Evolutionary conservation across 768 basidiomycete genomes (phyloP).

Genomic region (Coprinopsis sp.): DNA sequence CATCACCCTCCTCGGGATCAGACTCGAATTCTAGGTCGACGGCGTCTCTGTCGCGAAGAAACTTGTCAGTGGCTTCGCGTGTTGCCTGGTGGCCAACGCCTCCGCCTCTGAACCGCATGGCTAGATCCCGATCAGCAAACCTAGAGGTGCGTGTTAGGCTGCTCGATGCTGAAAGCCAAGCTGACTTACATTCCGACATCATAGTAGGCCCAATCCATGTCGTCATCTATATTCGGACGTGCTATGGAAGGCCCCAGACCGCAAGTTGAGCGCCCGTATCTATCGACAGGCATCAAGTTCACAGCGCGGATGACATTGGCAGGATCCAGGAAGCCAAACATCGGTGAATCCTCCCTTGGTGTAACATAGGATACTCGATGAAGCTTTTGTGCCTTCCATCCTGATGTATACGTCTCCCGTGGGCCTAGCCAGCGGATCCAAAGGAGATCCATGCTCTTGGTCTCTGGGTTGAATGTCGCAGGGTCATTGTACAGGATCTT

Average conservation of each 20-base stretch:
- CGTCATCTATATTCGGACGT: conserved; percentile 5
- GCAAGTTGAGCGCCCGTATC: conserved; percentile 14
- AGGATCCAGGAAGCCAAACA: conserved; percentile 48
- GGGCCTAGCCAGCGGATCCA: conserved; percentile 22
- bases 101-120: no score
- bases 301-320: conserved; percentile 29
- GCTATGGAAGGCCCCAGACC: conserved; percentile 14
- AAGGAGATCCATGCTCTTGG: conserved; percentile 18
- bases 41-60: no score
- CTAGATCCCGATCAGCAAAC: no score
- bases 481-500: background rate
- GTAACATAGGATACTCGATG: conserved; percentile 31
- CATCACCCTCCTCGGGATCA: no score
- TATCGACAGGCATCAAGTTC: conserved; percentile 43
- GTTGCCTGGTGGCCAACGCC: no score
- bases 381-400: conserved; percentile 11
- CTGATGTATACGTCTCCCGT: conserved; percentile 1
- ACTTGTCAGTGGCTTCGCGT: no score
- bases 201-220: conserved; percentile 28
- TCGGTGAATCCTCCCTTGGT: conserved; percentile 13
- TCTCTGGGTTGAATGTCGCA: background rate
- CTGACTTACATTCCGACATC: conserved; percentile 38
- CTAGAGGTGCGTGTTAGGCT: no score
- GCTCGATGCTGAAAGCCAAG: no score
- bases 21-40: no score